A percentile compares a stretch with the other conserved stretches of the same genome.
These are phyloP conservation scores for Picea glauca DNA, from an alignment of 75 land plant species.

Conservation along the genomic window DNA sequence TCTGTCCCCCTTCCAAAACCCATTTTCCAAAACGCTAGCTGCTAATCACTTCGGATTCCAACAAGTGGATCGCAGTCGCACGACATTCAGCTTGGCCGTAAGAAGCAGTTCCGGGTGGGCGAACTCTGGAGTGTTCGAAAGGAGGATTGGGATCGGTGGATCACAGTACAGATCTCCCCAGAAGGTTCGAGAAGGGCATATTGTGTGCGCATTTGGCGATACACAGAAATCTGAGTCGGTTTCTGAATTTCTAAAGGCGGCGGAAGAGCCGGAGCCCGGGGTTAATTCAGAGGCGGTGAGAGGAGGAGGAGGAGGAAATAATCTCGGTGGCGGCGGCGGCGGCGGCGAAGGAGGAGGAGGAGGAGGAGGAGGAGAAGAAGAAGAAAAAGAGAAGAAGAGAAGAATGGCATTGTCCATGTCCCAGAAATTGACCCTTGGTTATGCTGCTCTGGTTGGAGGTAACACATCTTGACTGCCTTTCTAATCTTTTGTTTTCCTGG, in stretches of 20 bases:
- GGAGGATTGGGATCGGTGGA: neutral
- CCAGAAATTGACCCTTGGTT: conserved; percentile 84
- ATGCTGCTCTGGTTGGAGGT: conserved; percentile 87
- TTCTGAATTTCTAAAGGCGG: conserved; percentile 10
- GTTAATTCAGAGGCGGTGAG: conserved; percentile 16
- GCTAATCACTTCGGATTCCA: neutral
- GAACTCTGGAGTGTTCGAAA: neutral
- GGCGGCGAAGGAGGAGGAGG: conserved; percentile 25
- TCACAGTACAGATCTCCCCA: neutral
- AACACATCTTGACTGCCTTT: neutral
- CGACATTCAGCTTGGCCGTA: neutral
- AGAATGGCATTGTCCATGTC: conserved; percentile 65
- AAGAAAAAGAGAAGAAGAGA: conserved; percentile 9
- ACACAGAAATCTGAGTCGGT: neutral
- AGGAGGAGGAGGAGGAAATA: conserved; percentile 19
- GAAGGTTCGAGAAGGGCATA: neutral
- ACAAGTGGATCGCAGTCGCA: neutral
- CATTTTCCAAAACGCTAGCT: neutral
- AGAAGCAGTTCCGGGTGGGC: neutral
- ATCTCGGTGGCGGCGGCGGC: conserved; percentile 24
- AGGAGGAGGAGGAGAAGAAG: conserved; percentile 21
- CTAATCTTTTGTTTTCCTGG: neutral
- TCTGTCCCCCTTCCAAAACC: neutral
- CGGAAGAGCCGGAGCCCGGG: conserved; percentile 11
- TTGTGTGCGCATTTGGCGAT: neutral